phyloP scores from a whole-genome alignment of 306 rosid species.

The Coriaria nepalensis region DNA sequence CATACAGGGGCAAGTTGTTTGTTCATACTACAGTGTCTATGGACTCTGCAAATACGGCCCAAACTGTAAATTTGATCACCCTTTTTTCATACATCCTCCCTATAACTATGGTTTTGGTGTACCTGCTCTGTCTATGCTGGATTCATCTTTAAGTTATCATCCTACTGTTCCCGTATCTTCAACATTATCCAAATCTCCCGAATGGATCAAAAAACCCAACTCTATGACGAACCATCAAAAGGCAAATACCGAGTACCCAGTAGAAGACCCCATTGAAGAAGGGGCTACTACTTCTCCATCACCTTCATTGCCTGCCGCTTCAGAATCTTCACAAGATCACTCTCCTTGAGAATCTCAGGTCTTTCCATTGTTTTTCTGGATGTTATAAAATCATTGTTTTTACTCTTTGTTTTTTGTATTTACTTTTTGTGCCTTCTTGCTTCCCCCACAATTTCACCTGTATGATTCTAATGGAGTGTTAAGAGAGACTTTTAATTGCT shows the following conservation, averaged over 20 bases:
- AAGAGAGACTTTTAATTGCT: conserved; percentile 22
- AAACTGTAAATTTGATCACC: conserved; percentile 83
- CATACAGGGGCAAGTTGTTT: conserved; percentile 68
- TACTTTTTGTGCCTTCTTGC: conserved; percentile 33
- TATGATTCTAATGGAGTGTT: conserved; percentile 22
- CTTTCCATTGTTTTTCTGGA: conserved; percentile 8
- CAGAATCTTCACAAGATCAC: conserved; percentile 43
- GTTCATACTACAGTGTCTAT: conserved; percentile 56
- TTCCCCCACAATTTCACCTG: conserved; percentile 42
- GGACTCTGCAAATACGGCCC: conserved; percentile 93
- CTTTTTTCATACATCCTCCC: conserved; percentile 29
- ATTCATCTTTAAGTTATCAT: conserved; percentile 33
- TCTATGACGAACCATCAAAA: conserved; percentile 20
- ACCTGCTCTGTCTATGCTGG: conserved; percentile 31
- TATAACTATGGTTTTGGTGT: conserved; percentile 37
- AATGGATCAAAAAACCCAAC: conserved; percentile 23
- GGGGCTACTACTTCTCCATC: conserved; percentile 32
- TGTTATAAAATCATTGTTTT: conserved; percentile 19
- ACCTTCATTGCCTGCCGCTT: conserved; percentile 26
- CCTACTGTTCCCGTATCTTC: too few relatives aligned
- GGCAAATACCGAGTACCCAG: conserved; percentile 24
- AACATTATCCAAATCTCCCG: conserved; percentile 31
- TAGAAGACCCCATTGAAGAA: conserved; percentile 30
- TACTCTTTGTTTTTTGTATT: conserved; percentile 18
- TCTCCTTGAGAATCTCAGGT: conserved; percentile 21